Percentiles rank a stretch among this genome's conserved stretches.
These are phyloP conservation scores for Gossypioides kirkii DNA, from an alignment of 345 rosid genomes.

Conservation along the genomic window DNA sequence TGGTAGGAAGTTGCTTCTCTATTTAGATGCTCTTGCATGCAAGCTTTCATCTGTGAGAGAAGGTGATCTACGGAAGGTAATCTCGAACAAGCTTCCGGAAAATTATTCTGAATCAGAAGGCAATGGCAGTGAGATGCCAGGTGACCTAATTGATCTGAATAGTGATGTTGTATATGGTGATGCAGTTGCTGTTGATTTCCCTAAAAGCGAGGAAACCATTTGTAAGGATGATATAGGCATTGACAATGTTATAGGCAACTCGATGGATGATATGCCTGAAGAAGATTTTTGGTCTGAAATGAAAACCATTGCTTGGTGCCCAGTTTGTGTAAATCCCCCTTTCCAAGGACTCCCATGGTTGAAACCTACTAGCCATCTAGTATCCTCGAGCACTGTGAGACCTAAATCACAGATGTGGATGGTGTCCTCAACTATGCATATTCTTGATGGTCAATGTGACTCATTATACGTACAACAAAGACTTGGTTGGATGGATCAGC, in stretches of 20 bases:
- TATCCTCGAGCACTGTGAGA: slow-evolving; percentile 68
- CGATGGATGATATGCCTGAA: slow-evolving; percentile 51
- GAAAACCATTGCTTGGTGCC: slow-evolving; percentile 81
- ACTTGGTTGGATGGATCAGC: slow-evolving; percentile 84
- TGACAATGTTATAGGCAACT: slow-evolving; percentile 39
- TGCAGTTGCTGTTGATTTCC: slow-evolving; percentile 22
- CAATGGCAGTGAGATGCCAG: slow-evolving; percentile 29
- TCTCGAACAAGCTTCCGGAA: neutral
- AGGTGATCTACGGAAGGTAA: neutral
- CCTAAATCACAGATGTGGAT: slow-evolving; percentile 84
- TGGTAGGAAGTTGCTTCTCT: slow-evolving; percentile 53
- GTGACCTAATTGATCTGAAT: slow-evolving; percentile 18
- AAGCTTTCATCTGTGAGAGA: slow-evolving; percentile 37
- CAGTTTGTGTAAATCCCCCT: slow-evolving; percentile 65
- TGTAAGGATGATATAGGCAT: slow-evolving; percentile 34
- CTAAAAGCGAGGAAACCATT: slow-evolving; percentile 24
- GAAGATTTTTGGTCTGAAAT: slow-evolving; percentile 88
- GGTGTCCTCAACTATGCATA: slow-evolving; percentile 66
- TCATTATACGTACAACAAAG: slow-evolving; percentile 52
- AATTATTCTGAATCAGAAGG: slow-evolving; percentile 26
- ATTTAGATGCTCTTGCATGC: slow-evolving; percentile 54
- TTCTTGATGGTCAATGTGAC: slow-evolving; percentile 65
- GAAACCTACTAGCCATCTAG: slow-evolving; percentile 49
- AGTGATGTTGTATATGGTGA: slow-evolving; percentile 20
- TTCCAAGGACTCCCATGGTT: slow-evolving; percentile 80